Percentiles rank a stretch among this genome's conserved stretches.
phyloP scores from a whole-genome alignment of 257 asterid genomes.

The Gentiana macrophylla region DNA sequence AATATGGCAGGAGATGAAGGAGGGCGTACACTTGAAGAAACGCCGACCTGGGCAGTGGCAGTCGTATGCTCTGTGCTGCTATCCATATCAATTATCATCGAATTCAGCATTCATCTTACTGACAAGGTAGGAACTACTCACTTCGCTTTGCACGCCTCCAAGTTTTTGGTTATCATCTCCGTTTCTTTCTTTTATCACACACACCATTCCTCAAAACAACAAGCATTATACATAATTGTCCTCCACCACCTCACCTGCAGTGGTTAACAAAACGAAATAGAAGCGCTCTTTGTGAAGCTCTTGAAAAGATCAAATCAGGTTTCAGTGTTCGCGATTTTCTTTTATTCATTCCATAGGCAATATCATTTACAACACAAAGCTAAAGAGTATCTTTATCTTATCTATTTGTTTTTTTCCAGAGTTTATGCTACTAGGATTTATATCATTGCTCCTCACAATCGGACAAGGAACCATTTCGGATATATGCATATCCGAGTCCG shows the following conservation, averaged over 20 bases:
- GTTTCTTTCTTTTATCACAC: neutral
- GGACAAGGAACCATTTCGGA: constrained; percentile 30
- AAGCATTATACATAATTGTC: neutral
- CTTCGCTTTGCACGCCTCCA: neutral
- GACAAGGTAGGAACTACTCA: constrained; percentile 33
- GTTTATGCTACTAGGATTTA: constrained; percentile 77
- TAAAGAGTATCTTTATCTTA: neutral
- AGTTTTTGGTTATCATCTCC: neutral
- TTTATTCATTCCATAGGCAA: no score
- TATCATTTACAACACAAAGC: neutral
- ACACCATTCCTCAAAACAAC: neutral
- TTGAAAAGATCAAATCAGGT: constrained; percentile 76
- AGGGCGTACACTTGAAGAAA: constrained; percentile 34
- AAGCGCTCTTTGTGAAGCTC: constrained; percentile 41
- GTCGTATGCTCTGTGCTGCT: constrained; percentile 41
- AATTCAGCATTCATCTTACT: constrained; percentile 34
- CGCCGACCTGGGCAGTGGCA: constrained; percentile 64
- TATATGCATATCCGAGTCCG: constrained; percentile 41
- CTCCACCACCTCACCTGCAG: constrained; percentile 18
- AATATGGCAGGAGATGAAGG: constrained; percentile 24
- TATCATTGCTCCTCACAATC: constrained; percentile 52
- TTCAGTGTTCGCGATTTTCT: neutral
- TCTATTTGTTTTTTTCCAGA: constrained; percentile 21
- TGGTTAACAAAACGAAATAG: constrained; percentile 45
- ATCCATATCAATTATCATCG: constrained; percentile 41